Evolutionary conservation across 257 asterid species (phyloP).

Genomic region (Solanum sejunctum): DNA sequence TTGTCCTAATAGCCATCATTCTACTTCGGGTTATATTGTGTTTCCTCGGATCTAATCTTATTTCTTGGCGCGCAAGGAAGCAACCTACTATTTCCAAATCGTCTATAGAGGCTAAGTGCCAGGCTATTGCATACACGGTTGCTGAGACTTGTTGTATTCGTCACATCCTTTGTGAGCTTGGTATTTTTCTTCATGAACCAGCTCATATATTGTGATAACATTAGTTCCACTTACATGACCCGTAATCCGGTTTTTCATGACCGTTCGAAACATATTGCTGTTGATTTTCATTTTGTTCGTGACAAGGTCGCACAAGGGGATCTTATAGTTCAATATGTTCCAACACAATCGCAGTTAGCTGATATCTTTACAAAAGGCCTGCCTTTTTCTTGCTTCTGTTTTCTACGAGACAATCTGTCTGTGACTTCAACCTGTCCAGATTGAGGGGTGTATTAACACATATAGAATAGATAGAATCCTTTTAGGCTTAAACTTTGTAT

Average conservation of each 20-base stretch:
- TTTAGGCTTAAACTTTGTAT: too few species aligned
- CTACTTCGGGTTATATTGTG: background rate
- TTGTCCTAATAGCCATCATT: background rate
- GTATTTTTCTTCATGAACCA: background rate
- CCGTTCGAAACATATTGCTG: too few species aligned
- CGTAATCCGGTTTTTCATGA: too few species aligned
- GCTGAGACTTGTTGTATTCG: background rate
- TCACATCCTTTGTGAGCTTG: background rate
- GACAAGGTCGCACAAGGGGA: too few species aligned
- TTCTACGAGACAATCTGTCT: background rate
- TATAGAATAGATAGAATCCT: too few species aligned
- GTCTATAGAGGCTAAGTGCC: background rate
- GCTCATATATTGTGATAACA: background rate
- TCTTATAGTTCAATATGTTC: too few species aligned
- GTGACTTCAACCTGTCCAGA: background rate
- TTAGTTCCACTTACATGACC: background rate
- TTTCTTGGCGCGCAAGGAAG: background rate
- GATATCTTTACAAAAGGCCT: background rate
- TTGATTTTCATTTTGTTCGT: too few species aligned
- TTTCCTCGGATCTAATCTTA: background rate
- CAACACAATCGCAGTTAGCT: background rate
- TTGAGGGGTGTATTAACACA: background rate
- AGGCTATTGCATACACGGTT: background rate
- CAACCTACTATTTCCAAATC: too few species aligned
- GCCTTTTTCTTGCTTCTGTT: background rate